Base-by-base conservation (phyloP, 306 rosid species). In the Cotoneaster glaucophyllus region DNA sequence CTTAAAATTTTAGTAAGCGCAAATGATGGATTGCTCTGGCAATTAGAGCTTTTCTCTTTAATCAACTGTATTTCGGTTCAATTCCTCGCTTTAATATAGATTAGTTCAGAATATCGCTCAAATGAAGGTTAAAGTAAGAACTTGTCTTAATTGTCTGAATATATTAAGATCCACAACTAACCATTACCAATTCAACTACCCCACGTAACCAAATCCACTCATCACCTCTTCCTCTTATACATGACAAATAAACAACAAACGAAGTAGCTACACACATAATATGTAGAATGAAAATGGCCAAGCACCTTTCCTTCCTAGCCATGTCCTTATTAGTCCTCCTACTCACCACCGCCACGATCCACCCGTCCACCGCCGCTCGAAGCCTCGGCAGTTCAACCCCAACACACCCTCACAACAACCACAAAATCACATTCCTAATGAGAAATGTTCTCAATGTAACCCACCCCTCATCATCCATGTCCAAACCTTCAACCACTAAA, bases 371-470 rank as follows among this genome's bases (percentile, higher is more conserved):
- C 5, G 37, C 65, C 3, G 84, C 90, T 28, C 44, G 96, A 79
- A 87, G 87, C 34, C 84, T 92, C 17, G 80, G 71, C 73, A 78
- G 69, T 70, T 77, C 87, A 37, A 70, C 81, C 22, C 87, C 74
- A 53, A 77, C 73, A n/a, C 64, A 18, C 15, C 81, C 83, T 71
- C 76, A 77, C 44, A 82, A 48, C 77, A 61, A 13, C 57, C 84
- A 78, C 74, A 88, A 26, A 71, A 71, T 85, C 78, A 84, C 88
- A 59, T 92, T 92, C 78, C 54, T 84, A 37, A 92, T 90, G 88
- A 69, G 76, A 43, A 81, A 90, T 67, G 79, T 92, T 64, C 84
- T 92, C 74, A 83, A 92, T 62, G 56, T 37, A 44, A 69, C 84
- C 17, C 63, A 34, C 14, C 73, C 78, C 26, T 41, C 76, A 44